phyloP scores from a whole-genome alignment of 1,284 basidiomycete genomes.

The Agroathelia rolfsii region DNA sequence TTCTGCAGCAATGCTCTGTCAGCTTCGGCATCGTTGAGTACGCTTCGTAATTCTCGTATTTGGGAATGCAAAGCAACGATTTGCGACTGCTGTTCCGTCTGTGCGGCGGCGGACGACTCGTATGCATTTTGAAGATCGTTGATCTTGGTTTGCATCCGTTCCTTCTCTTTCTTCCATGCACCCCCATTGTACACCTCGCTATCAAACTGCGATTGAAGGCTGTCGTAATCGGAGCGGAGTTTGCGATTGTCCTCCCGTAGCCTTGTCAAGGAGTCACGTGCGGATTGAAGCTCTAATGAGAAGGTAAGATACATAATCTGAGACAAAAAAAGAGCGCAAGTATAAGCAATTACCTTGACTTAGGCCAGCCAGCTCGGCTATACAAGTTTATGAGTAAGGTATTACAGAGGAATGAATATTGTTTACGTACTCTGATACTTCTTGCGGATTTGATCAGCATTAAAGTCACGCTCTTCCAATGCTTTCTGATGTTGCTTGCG shows the following conservation, averaged over 20 bases:
- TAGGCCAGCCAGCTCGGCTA: slow-evolving; percentile 65
- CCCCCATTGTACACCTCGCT: slow-evolving; percentile 71
- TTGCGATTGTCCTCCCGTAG: slow-evolving; percentile 74
- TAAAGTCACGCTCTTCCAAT: slow-evolving; percentile 66
- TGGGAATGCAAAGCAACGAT: slow-evolving; percentile 77
- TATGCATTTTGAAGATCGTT: slow-evolving; percentile 68
- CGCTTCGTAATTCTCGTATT: slow-evolving; percentile 70
- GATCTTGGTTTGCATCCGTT: slow-evolving; percentile 77
- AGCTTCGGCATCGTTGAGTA: slow-evolving; percentile 77
- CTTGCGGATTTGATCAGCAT: slow-evolving; percentile 69
- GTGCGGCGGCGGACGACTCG: slow-evolving; percentile 61
- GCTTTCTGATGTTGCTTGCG: slow-evolving; percentile 70
- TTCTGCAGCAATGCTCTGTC: slow-evolving; percentile 73
- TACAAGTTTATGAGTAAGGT: slow-evolving; percentile 8
- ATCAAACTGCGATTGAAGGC: slow-evolving; percentile 65
- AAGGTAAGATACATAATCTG: slow-evolving; percentile 10
- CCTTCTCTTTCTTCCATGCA: slow-evolving; percentile 81
- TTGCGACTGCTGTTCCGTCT: slow-evolving; percentile 74
- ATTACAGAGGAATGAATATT: no score
- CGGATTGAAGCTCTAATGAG: slow-evolving; percentile 56
- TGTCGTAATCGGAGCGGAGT: slow-evolving; percentile 67
- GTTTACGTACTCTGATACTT: slow-evolving; percentile 62
- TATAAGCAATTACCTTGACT: slow-evolving; percentile 74
- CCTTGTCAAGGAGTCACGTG: slow-evolving; percentile 64
- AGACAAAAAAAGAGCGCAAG: no score